Percentiles rank a stretch among this genome's conserved stretches.
These are phyloP conservation scores for Candida qinlingensis DNA, from an alignment of 805 yeast genomes.

Conservation along the genomic window DNA sequence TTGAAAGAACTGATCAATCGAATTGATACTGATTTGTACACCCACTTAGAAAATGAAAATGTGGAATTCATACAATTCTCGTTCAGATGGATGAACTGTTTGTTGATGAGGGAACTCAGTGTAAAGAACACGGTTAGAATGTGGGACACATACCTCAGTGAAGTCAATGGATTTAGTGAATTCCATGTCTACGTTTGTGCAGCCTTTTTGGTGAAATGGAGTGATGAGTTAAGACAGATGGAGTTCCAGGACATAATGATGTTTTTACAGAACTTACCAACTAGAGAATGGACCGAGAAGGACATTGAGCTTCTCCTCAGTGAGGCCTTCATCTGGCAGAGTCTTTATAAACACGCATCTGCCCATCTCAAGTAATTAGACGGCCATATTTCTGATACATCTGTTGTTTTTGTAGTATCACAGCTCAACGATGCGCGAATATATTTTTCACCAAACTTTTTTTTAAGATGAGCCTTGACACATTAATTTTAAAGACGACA, in stretches of 20 bases:
- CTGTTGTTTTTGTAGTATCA: not conserved
- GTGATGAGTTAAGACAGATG: conserved; percentile 69
- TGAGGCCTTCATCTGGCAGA: conserved; percentile 97
- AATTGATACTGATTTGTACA: conserved; percentile 68
- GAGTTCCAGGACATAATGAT: conserved; percentile 94
- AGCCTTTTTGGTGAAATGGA: conserved; percentile 88
- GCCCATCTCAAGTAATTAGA: conserved; percentile 60
- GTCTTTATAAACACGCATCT: conserved; percentile 80
- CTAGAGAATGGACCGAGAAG: conserved; percentile 76
- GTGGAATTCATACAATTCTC: conserved; percentile 95
- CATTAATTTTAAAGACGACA: not conserved
- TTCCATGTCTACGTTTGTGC: conserved; percentile 98
- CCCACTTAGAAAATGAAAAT: conserved; percentile 73
- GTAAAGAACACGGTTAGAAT: conserved; percentile 77
- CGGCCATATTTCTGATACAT: not conserved
- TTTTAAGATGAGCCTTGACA: conserved; percentile 5
- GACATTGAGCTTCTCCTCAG: conserved; percentile 89
- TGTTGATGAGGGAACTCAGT: conserved; percentile 88
- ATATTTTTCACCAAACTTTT: not conserved
- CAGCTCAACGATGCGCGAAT: too few relatives aligned
- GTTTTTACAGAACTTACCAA: conserved; percentile 87
- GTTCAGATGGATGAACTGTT: conserved; percentile 98
- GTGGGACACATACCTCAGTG: conserved; percentile 95
- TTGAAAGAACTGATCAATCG: conserved; percentile 71
- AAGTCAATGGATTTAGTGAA: conserved; percentile 74